These are phyloP conservation scores for Didymella segeticola DNA, from an alignment of 2,329 filamentous ascomycete genomes.

Conservation along the genomic window DNA sequence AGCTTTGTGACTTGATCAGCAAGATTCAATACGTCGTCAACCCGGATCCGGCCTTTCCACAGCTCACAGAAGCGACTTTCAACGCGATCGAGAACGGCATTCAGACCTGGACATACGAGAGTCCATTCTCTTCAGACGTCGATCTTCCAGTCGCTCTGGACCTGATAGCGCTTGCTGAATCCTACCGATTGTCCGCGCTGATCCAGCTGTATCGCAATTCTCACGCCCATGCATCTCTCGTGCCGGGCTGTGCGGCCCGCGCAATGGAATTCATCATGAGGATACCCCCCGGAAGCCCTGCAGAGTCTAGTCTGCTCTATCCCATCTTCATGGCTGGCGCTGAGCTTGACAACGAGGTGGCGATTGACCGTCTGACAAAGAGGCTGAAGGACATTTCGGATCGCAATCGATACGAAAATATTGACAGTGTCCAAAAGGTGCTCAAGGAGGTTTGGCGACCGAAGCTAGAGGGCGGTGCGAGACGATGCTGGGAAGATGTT, in stretches of 20 bases:
- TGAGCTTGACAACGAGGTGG: slow-evolving; percentile 38
- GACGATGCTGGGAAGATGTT: slow-evolving; percentile 46
- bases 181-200: slow-evolving; percentile 44
- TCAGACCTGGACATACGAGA: slow-evolving; percentile 43
- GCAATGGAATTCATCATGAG: slow-evolving; percentile 46
- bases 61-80: slow-evolving; percentile 43
- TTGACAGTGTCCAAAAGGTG: slow-evolving; percentile 43
- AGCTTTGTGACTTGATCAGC: slow-evolving; percentile 43
- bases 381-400: slow-evolving; percentile 41
- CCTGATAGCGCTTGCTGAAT: slow-evolving; percentile 44
- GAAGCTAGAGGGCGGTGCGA: slow-evolving; percentile 34
- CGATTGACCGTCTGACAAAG: slow-evolving; percentile 40
- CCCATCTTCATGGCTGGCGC: slow-evolving; percentile 47
- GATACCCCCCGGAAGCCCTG: slow-evolving; percentile 44
- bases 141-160: slow-evolving; percentile 43
- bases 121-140: slow-evolving; percentile 38
- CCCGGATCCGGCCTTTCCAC: slow-evolving; percentile 42
- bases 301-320: slow-evolving; percentile 45
- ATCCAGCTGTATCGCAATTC: slow-evolving; percentile 47
- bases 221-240: slow-evolving; percentile 28
- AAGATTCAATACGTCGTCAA: slow-evolving; percentile 45
- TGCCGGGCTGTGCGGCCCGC: slow-evolving; percentile 39
- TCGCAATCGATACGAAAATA: slow-evolving; percentile 46
- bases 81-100: slow-evolving; percentile 41
- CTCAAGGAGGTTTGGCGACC: slow-evolving; percentile 45